phyloP scores from a whole-genome alignment of 129 eudicot genomes.

The Flaveria brownii region DNA sequence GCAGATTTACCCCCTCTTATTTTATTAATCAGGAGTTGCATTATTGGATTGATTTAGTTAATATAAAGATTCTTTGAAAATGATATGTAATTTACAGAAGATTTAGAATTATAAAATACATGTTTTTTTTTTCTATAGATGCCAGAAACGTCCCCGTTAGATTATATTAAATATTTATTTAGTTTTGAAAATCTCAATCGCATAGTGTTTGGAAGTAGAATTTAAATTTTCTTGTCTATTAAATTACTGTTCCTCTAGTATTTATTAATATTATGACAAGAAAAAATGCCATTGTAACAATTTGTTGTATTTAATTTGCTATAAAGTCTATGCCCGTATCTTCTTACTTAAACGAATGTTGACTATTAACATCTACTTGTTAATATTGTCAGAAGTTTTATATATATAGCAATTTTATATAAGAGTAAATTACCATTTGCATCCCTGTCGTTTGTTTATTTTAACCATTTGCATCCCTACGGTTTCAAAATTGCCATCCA shows the following conservation, averaged over 20 bases:
- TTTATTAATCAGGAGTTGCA: slow-evolving; percentile 42
- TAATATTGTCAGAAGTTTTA: slow-evolving; percentile 17
- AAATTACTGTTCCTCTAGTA: background rate
- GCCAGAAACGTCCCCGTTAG: slow-evolving; percentile 33
- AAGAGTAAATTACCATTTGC: no score
- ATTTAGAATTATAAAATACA: slow-evolving; percentile 40
- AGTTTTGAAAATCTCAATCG: slow-evolving; percentile 32
- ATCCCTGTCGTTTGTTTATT: no score
- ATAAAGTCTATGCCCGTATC: slow-evolving; percentile 29
- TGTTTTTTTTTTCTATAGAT: slow-evolving; percentile 27
- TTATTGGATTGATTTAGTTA: slow-evolving; percentile 45
- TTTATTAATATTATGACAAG: background rate
- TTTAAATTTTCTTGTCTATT: background rate
- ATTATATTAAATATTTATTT: background rate
- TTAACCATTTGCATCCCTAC: no score
- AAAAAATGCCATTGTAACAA: background rate
- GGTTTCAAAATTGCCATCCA: no score
- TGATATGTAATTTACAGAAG: slow-evolving; percentile 45
- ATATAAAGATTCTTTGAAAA: slow-evolving; percentile 56
- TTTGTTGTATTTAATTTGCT: background rate
- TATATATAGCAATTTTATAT: background rate
- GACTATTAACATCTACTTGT: slow-evolving; percentile 36
- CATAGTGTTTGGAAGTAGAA: slow-evolving; percentile 33
- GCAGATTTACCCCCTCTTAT: slow-evolving; percentile 41
- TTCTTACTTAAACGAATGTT: slow-evolving; percentile 31